These are phyloP conservation scores for Nothophytophthora sp. DNA, from an alignment of 352 stramenopile genomes.

Conservation along the genomic window DNA sequence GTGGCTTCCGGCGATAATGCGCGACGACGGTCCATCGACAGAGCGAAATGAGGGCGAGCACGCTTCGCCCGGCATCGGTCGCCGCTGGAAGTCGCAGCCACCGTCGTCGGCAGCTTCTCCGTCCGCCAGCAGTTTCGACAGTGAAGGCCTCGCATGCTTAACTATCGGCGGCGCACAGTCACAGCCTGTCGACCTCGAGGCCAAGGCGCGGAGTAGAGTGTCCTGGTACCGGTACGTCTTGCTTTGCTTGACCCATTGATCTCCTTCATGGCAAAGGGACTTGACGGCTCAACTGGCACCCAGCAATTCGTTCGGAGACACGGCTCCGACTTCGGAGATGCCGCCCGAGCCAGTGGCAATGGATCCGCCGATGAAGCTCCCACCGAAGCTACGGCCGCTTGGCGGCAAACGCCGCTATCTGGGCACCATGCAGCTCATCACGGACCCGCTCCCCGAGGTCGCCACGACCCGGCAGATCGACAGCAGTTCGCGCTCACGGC, in stretches of 20 bases:
- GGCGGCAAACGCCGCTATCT: constrained; percentile 48
- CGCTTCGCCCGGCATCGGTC: too few relatives aligned
- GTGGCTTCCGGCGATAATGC: too few relatives aligned
- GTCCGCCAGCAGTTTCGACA: too few relatives aligned
- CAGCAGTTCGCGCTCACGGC: neutral
- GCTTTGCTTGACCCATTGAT: too few relatives aligned
- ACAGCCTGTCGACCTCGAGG: neutral
- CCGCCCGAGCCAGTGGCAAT: constrained; percentile 39
- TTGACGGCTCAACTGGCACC: neutral
- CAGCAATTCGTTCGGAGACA: constrained; percentile 69
- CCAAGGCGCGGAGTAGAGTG: constrained; percentile 35
- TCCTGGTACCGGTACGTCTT: constrained; percentile 64
- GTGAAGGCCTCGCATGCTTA: too few relatives aligned
- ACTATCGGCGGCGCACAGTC: neutral
- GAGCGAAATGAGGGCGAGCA: too few relatives aligned
- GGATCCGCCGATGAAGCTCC: constrained; percentile 60
- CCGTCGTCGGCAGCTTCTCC: too few relatives aligned
- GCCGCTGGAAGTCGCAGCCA: too few relatives aligned
- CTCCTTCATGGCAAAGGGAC: too few relatives aligned
- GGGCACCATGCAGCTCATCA: constrained; percentile 64
- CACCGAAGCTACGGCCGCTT: constrained; percentile 50
- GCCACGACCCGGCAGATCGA: constrained; percentile 10
- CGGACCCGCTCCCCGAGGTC: constrained; percentile 13
- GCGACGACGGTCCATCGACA: too few relatives aligned
- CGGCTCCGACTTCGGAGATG: constrained; percentile 32